Base-by-base conservation (phyloP, 148 eudicot species). In the Persicaria maculosa region DNA sequence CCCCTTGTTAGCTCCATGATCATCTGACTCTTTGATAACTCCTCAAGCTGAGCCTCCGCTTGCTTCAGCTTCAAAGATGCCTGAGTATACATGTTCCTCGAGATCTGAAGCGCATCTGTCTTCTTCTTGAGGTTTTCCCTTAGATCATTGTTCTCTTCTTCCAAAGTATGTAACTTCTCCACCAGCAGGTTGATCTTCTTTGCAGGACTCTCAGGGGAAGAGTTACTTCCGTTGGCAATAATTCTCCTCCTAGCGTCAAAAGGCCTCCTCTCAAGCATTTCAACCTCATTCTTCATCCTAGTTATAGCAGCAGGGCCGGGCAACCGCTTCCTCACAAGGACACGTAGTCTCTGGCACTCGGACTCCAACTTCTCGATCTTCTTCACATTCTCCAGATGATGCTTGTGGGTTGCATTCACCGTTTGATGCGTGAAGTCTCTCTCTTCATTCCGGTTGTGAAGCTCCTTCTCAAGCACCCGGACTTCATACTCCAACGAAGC, bases 301-400 rank as follows among this genome's bases (percentile, higher is more conserved):
- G 87, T 87, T 75, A 94, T 45, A 53, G 88, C 89, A 73, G 96
- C 92, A 10, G 98, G 97, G 22, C 98, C 96, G 14, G 97, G 98
- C 81, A 92, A 77, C 72, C 93, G 77, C 81, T 92, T 92, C 44
- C 89, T 84, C 47, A 95, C 91, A 59, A 92, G 87, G 68, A 88
- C 74, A 61, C 99, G 96, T 40, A 95, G 84, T 73, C 91, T 90
- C 58, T 95, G 93, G 76, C 97, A 89, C 75, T 95, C 97, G 2
- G 91, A 84, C 80, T 95, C 99, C 72, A 92, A 77, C 77, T 85
- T 86, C 3, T 91, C 89, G 52, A 95, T 92, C 77, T 90, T 95
- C 76, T 88, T 90, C 9, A 82, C 88, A 74, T 86, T 92, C 77
- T 92, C 97, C 67, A 88, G 59, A 73, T 95, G 91, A 31, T 92